Percentiles rank a stretch among this genome's conserved stretches.
Conservation (phyloP, 2,329 filamentous ascomycete genomes). For the Cyphellophora attinorum region DNA sequence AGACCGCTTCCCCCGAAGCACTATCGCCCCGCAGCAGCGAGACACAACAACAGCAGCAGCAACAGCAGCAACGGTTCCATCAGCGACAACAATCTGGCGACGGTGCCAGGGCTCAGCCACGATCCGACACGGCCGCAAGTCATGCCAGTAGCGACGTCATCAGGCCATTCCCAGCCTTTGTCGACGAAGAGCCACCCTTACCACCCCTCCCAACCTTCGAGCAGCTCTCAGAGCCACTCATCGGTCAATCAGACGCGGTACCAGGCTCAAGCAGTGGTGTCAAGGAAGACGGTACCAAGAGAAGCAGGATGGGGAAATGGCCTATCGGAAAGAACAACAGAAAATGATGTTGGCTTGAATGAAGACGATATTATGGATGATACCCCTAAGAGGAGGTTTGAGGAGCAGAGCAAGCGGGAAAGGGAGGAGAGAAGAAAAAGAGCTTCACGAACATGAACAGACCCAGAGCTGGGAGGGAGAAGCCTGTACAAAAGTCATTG, state of each 20-base stretch:
- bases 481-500: too few relatives aligned
- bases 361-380: slow-evolving; percentile 3
- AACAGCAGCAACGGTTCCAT: not conserved
- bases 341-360: too few relatives aligned
- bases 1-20: slow-evolving; percentile 10
- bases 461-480: too few relatives aligned
- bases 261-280: too few relatives aligned
- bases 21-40: slow-evolving; percentile 2
- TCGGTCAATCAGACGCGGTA: too few relatives aligned
- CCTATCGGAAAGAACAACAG: too few relatives aligned
- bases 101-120: slow-evolving; percentile 8
- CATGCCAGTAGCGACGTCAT: slow-evolving; percentile 8
- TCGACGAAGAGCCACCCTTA: slow-evolving; percentile 12
- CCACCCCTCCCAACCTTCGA: not conserved
- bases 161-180: slow-evolving; percentile 15
- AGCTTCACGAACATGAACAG: slow-evolving; percentile 5
- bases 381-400: slow-evolving; percentile 7
- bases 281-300: too few relatives aligned
- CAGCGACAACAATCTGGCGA: too few relatives aligned
- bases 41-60: not conserved
- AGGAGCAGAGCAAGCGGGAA: slow-evolving; percentile 16
- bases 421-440: slow-evolving; percentile 14
- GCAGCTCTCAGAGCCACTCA: slow-evolving; percentile 4
- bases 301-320: too few relatives aligned
- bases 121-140: slow-evolving; percentile 8